Evolutionary conservation across 2,329 filamentous ascomycete species (phyloP).

Genomic region (Colletotrichum aenigma): DNA sequence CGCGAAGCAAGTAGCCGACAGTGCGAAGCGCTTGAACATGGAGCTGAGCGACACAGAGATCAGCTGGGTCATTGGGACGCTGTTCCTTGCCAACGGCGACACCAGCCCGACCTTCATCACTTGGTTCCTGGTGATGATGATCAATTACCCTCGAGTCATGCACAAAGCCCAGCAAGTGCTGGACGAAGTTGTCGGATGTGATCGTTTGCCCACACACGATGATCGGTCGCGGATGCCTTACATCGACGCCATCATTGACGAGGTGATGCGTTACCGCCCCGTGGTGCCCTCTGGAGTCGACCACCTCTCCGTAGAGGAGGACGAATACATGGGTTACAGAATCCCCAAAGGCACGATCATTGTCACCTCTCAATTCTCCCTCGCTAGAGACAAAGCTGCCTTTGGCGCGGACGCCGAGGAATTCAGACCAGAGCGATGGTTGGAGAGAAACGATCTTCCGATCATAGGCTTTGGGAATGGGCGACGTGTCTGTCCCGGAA

Average conservation of each 20-base stretch:
- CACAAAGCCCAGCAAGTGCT: conserved; percentile 43
- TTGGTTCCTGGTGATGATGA: conserved; percentile 34
- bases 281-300: conserved; percentile 37
- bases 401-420: conserved; percentile 49
- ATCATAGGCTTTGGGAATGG: conserved; percentile 43
- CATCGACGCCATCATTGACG: conserved; percentile 32
- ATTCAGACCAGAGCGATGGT: conserved; percentile 54
- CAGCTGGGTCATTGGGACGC: background rate
- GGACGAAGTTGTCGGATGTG: conserved; percentile 37
- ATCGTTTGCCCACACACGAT: conserved; percentile 27
- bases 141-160: conserved; percentile 25
- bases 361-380: conserved; percentile 43
- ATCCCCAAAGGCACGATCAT: conserved; percentile 38
- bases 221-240: conserved; percentile 31
- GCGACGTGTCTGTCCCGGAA: conserved; percentile 47
- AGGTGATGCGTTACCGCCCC: conserved; percentile 33
- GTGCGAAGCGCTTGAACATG: background rate
- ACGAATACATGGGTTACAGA: conserved; percentile 26
- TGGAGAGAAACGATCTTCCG: conserved; percentile 28
- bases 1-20: background rate
- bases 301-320: conserved; percentile 38
- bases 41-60: background rate
- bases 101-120: background rate
- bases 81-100: background rate
- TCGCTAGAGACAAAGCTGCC: conserved; percentile 38